Percentiles rank a stretch among this genome's conserved stretches.
These are phyloP conservation scores for Lonicera japonica DNA, from an alignment of 129 eudicot species.

Conservation along the genomic window DNA sequence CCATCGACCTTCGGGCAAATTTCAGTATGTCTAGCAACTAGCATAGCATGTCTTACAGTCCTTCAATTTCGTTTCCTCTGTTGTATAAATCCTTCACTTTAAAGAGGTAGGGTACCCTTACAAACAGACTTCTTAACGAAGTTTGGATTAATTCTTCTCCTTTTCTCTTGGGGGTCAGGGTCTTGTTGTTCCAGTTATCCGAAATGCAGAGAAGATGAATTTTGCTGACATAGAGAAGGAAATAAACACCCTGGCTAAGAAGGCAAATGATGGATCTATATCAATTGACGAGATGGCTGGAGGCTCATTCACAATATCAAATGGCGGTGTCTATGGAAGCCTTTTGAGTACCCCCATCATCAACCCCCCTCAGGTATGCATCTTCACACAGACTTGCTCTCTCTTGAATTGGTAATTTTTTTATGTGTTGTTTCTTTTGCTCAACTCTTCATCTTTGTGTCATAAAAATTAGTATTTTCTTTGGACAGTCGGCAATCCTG, in stretches of 20 bases:
- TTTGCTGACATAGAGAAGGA: slow-evolving; percentile 80
- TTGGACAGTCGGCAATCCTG: slow-evolving; percentile 74
- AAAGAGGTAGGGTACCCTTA: too few relatives aligned
- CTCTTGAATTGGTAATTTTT: neutral
- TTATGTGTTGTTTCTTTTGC: neutral
- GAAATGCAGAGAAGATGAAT: slow-evolving; percentile 66
- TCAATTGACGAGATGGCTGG: slow-evolving; percentile 98
- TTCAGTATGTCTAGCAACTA: neutral
- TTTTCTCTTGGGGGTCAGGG: slow-evolving; percentile 33
- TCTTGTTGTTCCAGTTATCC: slow-evolving; percentile 76
- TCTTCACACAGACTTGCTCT: neutral
- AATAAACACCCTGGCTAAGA: slow-evolving; percentile 81
- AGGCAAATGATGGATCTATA: slow-evolving; percentile 78
- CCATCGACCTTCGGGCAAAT: neutral
- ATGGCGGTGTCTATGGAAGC: slow-evolving; percentile 98
- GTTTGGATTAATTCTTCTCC: neutral
- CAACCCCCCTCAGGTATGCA: slow-evolving; percentile 85
- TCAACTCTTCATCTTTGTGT: neutral
- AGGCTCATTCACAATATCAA: slow-evolving; percentile 89
- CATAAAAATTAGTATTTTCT: neutral
- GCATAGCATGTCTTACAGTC: neutral
- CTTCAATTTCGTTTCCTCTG: neutral
- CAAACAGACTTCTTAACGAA: too few relatives aligned
- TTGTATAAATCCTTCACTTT: neutral
- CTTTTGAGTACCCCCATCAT: slow-evolving; percentile 97